Base-by-base conservation (phyloP, 2,329 filamentous ascomycete species). In the Hymenotorrendiella dingleyae region DNA sequence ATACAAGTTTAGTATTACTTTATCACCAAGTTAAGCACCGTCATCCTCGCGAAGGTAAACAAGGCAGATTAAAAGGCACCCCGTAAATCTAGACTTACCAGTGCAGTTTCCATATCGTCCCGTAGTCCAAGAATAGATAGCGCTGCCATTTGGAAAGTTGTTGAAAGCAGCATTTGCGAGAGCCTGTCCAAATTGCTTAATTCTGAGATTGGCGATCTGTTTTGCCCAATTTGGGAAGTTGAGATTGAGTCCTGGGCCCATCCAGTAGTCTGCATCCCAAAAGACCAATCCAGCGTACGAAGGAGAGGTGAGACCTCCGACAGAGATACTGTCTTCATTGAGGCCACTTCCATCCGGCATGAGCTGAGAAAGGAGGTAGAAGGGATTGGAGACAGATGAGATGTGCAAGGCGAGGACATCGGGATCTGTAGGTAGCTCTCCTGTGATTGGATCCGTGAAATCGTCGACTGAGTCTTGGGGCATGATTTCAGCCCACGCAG, bases 51-150 rank as follows among this genome's bases (percentile, higher is more conserved):
- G n/a, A n/a, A n/a, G n/a, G n/a, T n/a, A n/a, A n/a, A n/a, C n/a
- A n/a, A n/a, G n/a, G n/a, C n/a, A n/a, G n/a, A n/a, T n/a, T n/a
- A n/a, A n/a, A n/a, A n/a, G n/a, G n/a, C n/a, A n/a, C n/a, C n/a
- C n/a, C n/a, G n/a, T n/a, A n/a, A n/a, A n/a, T n/a, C n/a, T n/a
- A n/a, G n/a, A n/a, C n/a, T n/a, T n/a, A n/a, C n/a, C 59, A 6
- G 82, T 86, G 54, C 82, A 86, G 54, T 86, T 85, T 2, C 82
- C 82, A 54, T 71, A 81, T 5, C 80, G 64, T 7, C 76, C 80
- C 52, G 75, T 76, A 0, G 80, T 85, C 82, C 82, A 86, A 1
- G 81, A 74, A 54, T 75, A 86, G 1, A 80, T 72, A 0, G 80
- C 79, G 16, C 78, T 75, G 5, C 73, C 70, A 1, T 67, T 60